Evolutionary conservation across 2,329 filamentous ascomycete genomes (phyloP).

Genomic region (Fusarium camptoceras): DNA sequence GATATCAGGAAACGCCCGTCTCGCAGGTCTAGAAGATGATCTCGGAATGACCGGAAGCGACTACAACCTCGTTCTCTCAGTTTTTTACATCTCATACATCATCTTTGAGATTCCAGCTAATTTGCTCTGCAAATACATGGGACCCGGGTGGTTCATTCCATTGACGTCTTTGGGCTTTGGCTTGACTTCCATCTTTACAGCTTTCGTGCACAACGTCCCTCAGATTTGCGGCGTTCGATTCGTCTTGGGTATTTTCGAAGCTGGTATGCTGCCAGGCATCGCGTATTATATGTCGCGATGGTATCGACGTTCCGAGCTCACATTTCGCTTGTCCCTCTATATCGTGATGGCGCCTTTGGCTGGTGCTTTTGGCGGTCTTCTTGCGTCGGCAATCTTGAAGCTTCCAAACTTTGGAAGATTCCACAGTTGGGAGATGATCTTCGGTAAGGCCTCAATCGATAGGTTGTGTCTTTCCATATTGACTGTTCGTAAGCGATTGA

Average conservation of each 20-base stretch:
- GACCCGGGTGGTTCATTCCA: conserved; percentile 74
- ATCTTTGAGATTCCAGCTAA: conserved; percentile 73
- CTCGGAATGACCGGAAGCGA: conserved; percentile 60
- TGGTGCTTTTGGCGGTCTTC: conserved; percentile 74
- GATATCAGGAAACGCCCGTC: conserved; percentile 30
- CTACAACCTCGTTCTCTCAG: conserved; percentile 70
- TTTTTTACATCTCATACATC: conserved; percentile 75
- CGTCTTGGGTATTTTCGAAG: conserved; percentile 70
- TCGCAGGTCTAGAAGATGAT: conserved; percentile 33
- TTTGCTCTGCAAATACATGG: conserved; percentile 71
- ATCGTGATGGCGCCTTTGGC: conserved; percentile 74
- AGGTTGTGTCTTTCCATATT: rapidly evolving
- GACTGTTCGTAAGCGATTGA: conserved; percentile 62
- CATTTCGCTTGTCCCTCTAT: conserved; percentile 72
- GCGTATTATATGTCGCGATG: conserved; percentile 74
- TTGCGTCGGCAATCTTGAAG: conserved; percentile 71
- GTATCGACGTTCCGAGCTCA: conserved; percentile 72
- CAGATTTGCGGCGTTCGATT: conserved; percentile 67
- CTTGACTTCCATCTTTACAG: conserved; percentile 69
- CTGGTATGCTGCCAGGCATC: conserved; percentile 73
- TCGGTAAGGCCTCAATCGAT: conserved; percentile 45
- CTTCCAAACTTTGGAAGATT: conserved; percentile 68
- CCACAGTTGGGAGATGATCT: conserved; percentile 75
- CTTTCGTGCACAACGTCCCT: conserved; percentile 65
- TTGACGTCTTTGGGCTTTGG: conserved; percentile 68